Evolutionary conservation across 1,284 basidiomycete species (phyloP), one percentile per base, ranked within the genome.

Genomic region (Tausonia pullulans): DNA sequence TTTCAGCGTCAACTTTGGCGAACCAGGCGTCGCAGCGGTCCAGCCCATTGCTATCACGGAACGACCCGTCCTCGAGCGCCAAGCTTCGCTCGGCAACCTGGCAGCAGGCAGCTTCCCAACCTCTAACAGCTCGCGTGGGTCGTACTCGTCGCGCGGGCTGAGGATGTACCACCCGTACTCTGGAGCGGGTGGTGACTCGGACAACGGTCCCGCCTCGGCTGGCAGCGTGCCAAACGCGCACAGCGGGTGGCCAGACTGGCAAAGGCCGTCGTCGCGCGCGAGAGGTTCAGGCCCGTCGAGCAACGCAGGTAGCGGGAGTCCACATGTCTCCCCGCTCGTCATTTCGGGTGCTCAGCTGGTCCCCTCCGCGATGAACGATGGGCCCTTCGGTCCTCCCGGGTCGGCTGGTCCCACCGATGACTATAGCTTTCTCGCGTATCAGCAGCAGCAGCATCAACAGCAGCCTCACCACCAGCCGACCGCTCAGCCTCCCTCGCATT

Each of bases 161-260:
- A 43, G 61, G 27, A 57, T 50, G 53, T 62, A 50, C 55, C 61
- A 62, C 46, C 61, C 61, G 2, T 62, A 62, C 55, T 40, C 55
- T 3, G 27, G 13, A 10, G 55, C 16, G 0, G 9, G 44, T 14
- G 43, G 44, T 14, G 54, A 56, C 27, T 40, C 27, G 27, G 27
- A 27, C 27, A 27, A 27, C 27, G 27, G 27, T 27, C 27, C 27
- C 27, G 27, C 27, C 27, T 27, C 27, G 27, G 27, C 27, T 27
- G 27, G 27, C 27, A 46, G 7, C 45, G 57, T 8, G 7, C 14
- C n/a, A 16, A 46, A 6, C 45, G 41, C 10, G 56, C 4, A 14
- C 41, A 57, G 40, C 55, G 14, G 41, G 10, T 46, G 45, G 27
- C 27, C 27, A 27, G 27, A 27, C 27, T 27, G 27, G 27, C 27